Conservation (phyloP, 192 early-diverging fungal genomes). For the Lunasporangiospora selenospora region DNA sequence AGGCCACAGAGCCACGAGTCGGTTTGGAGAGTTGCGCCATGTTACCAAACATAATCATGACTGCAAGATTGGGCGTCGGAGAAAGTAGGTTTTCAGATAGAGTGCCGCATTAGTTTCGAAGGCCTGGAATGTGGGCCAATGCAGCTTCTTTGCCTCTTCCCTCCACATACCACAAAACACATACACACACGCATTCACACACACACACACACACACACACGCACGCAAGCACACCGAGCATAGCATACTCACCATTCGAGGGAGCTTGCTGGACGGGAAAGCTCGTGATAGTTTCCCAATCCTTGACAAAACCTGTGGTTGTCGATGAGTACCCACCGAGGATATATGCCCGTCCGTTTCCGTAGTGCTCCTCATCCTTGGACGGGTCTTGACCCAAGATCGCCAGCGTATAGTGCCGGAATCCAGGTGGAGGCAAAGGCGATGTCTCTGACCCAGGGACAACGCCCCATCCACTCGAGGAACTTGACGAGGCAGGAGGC, state of each 20-base stretch:
- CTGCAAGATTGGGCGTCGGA: too few relatives aligned
- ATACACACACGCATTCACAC: too few relatives aligned
- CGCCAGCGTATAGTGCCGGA: conserved; percentile 33
- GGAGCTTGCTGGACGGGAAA: conserved; percentile 45
- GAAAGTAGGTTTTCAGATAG: too few relatives aligned
- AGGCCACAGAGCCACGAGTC: conserved; percentile 28
- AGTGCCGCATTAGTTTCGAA: too few relatives aligned
- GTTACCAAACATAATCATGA: conserved; percentile 50
- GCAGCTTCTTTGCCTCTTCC: too few relatives aligned
- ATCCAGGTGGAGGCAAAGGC: conserved; percentile 27
- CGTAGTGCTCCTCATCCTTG: conserved; percentile 11
- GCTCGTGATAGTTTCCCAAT: conserved; percentile 32
- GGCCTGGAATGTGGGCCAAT: too few relatives aligned
- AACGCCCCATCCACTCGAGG: conserved; percentile 32
- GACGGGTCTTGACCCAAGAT: conserved; percentile 27
- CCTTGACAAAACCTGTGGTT: conserved; percentile 22
- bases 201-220: too few relatives aligned
- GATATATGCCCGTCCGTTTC: conserved; percentile 26
- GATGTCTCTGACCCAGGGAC: conserved; percentile 14
- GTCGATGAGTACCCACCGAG: conserved; percentile 38
- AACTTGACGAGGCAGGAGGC: conserved; percentile 5
- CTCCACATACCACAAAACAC: too few relatives aligned
- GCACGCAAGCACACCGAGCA: too few relatives aligned
- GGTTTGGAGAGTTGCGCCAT: background rate
- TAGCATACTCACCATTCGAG: conserved; percentile 29